Base-by-base conservation (phyloP, 225 moss, liverwort and hornwort genomes). In the Antitrichia curtipendula region DNA sequence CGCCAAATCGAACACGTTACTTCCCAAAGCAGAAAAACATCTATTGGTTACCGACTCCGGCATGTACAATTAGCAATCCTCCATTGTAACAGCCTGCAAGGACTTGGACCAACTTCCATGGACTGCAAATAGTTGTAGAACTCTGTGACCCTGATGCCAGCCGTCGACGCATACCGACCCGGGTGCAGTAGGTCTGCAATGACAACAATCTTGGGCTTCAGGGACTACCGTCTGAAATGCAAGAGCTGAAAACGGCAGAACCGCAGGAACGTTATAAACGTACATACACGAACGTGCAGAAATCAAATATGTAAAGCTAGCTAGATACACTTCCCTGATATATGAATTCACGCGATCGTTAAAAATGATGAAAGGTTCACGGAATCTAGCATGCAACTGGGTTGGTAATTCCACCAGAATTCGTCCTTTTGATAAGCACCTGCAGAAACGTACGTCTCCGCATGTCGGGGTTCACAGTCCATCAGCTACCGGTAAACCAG, bases 241-340 rank as follows among this genome's bases (percentile, higher is more conserved):
- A 63, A 22, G 53, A 12, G 10, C 40, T 5, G 18, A 1, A 28
- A 18, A 28, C 7, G 5, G 8, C 9, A n/a, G 13, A 40, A 40
- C 24, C 7, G 1, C 27, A 20, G 28, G 5, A 10, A 17, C 8
- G 4, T 23, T 7, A 3, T 1, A 2, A 4, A 53, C 5, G 25
- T 16, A 36, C 56, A 57, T 4, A 15, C 9, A 68, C 20, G 7
- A 13, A 4, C 24, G 31, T 1, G 9, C 31, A 13, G 14, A 17
- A 41, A 19, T 32, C 25, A 50, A 32, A 34, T 16, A 41, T 27
- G 41, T 3, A 0, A 4, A 15, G 15, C 21, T 8, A 4, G 2
- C 13, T 8, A 4, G 2, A 47, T 14, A 10, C 24, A 16, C 2
- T 23, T 63, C 3, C 11, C 16, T 12, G 31, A 4, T 4, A 6